phyloP scores from a whole-genome alignment of 257 asterid genomes.

The Nemophila menziesii region DNA sequence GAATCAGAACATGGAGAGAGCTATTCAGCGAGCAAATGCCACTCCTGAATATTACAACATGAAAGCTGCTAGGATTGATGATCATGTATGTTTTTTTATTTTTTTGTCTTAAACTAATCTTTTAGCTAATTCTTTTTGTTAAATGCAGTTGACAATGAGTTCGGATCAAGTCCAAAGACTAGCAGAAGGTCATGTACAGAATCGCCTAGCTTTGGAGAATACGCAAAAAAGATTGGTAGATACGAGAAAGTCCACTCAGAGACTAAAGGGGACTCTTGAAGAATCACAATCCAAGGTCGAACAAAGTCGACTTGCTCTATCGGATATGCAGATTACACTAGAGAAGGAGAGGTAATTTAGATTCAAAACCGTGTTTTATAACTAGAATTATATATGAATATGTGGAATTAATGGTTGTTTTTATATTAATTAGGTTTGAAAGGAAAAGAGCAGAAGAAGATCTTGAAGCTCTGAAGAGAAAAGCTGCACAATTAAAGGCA shows the following conservation, averaged over 20 bases:
- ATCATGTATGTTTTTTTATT: slow-evolving; percentile 46
- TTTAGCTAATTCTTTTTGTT: slow-evolving; percentile 9
- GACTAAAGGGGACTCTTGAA: slow-evolving; percentile 42
- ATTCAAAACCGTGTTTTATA: not conserved
- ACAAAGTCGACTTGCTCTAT: slow-evolving; percentile 39
- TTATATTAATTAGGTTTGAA: slow-evolving; percentile 41
- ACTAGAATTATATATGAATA: not conserved
- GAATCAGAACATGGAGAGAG: slow-evolving; percentile 47
- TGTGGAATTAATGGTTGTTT: slow-evolving; percentile 1
- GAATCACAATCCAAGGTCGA: slow-evolving; percentile 63
- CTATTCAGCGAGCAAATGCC: slow-evolving; percentile 47
- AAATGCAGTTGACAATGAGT: slow-evolving; percentile 63
- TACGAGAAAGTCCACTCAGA: slow-evolving; percentile 46
- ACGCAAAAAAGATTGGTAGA: slow-evolving; percentile 49
- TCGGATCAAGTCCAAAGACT: slow-evolving; percentile 63
- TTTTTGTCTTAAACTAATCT: not conserved
- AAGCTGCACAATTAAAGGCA: slow-evolving; percentile 41
- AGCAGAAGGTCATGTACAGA: slow-evolving; percentile 59
- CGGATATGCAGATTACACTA: slow-evolving; percentile 74
- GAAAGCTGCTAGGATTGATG: slow-evolving; percentile 70
- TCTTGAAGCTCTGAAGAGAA: slow-evolving; percentile 56
- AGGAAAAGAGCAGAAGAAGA: slow-evolving; percentile 86
- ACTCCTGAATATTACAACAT: slow-evolving; percentile 39
- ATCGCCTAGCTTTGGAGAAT: slow-evolving; percentile 37
- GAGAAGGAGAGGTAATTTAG: slow-evolving; percentile 72